phyloP scores from a whole-genome alignment of 495 filamentous ascomycete genomes.

The Apodospora peruviana region DNA sequence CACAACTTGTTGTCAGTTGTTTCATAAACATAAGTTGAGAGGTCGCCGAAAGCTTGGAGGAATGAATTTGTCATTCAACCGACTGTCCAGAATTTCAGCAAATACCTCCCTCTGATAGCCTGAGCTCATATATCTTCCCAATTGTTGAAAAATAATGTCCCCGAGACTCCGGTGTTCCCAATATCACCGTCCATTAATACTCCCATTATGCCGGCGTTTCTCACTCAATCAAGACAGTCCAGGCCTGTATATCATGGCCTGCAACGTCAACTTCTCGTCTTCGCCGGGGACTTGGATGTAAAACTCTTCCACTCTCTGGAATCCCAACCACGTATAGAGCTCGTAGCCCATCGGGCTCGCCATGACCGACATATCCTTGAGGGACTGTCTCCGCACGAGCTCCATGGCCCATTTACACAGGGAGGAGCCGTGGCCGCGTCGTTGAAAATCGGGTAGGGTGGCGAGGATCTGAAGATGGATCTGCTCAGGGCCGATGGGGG shows the following conservation, averaged over 20 bases:
- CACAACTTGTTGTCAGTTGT: too few species aligned
- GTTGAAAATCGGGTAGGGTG: conserved; percentile 25
- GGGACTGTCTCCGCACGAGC: conserved; percentile 8
- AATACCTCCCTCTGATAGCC: too few species aligned
- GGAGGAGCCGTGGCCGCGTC: conserved; percentile 26
- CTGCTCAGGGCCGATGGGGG: conserved; percentile 22
- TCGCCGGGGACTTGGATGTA: conserved; percentile 27
- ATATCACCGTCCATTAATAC: too few species aligned
- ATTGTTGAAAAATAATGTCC: too few species aligned
- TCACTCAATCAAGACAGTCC: too few species aligned
- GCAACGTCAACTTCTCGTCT: conserved; percentile 22
- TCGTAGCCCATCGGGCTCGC: conserved; percentile 34
- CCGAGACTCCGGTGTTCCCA: too few species aligned
- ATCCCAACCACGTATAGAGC: conserved; percentile 27
- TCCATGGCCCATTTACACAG: conserved; percentile 30
- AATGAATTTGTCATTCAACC: too few species aligned
- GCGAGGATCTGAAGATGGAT: conserved; percentile 32
- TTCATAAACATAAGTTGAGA: too few species aligned
- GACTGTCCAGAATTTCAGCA: too few species aligned
- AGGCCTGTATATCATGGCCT: conserved; percentile 32
- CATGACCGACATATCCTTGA: conserved; percentile 26
- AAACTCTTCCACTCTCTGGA: conserved; percentile 15
- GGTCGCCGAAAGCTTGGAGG: too few species aligned
- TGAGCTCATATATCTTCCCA: too few species aligned
- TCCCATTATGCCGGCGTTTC: too few species aligned